These are phyloP conservation scores for Bryopsis sp. DNA, from an alignment of 139 green algal species.

Conservation along the genomic window DNA sequence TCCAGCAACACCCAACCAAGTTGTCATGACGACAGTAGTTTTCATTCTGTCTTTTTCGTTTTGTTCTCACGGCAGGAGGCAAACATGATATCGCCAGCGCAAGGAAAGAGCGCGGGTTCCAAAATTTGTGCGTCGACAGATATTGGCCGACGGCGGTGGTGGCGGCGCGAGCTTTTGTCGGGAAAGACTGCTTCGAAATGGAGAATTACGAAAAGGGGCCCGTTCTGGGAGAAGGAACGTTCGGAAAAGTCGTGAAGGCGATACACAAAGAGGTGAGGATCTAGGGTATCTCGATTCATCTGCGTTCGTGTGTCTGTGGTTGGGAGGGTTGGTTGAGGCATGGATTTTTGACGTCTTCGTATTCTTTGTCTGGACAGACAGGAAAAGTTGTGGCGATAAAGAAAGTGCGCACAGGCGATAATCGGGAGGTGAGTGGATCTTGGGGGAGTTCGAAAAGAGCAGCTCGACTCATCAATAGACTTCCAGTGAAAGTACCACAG, in stretches of 20 bases:
- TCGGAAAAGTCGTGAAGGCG: constrained; percentile 67
- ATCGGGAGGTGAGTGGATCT: constrained; percentile 51
- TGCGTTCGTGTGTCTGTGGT: neutral
- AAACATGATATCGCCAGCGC: no score
- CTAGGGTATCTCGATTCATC: neutral
- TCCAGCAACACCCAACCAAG: no score
- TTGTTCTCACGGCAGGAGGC: no score
- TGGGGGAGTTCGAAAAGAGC: neutral
- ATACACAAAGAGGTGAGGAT: constrained; percentile 61
- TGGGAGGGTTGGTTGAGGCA: no score
- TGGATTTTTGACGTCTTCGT: no score
- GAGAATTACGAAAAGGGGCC: constrained; percentile 64
- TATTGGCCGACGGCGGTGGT: no score
- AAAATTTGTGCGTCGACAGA: no score
- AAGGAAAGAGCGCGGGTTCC: no score
- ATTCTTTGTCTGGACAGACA: constrained; percentile 63
- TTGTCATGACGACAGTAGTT: no score
- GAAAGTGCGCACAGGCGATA: constrained; percentile 61
- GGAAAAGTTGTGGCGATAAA: constrained; percentile 81
- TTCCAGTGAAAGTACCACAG: neutral
- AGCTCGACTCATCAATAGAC: neutral
- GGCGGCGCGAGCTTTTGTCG: no score
- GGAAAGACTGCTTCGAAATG: no score
- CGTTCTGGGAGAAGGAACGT: constrained; percentile 61
- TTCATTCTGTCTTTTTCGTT: no score